Conservation (phyloP, 805 yeast genomes). For the Debaryomyces hansenii region DNA sequence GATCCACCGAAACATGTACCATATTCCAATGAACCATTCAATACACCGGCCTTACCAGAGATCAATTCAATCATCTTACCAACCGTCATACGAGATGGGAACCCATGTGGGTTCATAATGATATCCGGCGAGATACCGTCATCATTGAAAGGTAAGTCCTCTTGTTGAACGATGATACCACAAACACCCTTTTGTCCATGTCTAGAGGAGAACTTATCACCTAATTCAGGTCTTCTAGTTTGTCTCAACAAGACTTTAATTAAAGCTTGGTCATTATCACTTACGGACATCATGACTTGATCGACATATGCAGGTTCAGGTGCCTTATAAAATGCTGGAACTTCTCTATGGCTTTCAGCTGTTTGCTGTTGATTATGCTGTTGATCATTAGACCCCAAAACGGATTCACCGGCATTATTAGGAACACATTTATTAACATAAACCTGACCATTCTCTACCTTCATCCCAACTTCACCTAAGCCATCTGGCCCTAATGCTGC, state of each 20-base stretch:
- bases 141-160: constrained; percentile 94
- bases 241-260: constrained; percentile 91
- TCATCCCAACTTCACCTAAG: constrained; percentile 91
- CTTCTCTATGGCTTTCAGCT: constrained; percentile 73
- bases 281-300: constrained; percentile 95
- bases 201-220: constrained; percentile 95
- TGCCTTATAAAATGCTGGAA: constrained; percentile 88
- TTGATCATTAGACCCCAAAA: constrained; percentile 41
- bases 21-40: constrained; percentile 86
- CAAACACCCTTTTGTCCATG: constrained; percentile 99
- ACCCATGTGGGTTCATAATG: constrained; percentile 98
- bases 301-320: constrained; percentile 96
- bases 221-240: constrained; percentile 95
- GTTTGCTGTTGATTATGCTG: constrained; percentile 28
- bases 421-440: constrained; percentile 94
- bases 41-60: constrained; percentile 96
- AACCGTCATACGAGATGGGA: constrained; percentile 99
- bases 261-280: constrained; percentile 92
- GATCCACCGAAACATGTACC: constrained; percentile 99
- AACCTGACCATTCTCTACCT: constrained; percentile 88
- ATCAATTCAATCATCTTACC: constrained; percentile 97
- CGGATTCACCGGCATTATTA: constrained; percentile 71
- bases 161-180: constrained; percentile 96
- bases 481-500: constrained; percentile 91
- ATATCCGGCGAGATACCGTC: constrained; percentile 92